Conservation (phyloP, 106 monocot genomes). For the Platanthera guangdongensis region DNA sequence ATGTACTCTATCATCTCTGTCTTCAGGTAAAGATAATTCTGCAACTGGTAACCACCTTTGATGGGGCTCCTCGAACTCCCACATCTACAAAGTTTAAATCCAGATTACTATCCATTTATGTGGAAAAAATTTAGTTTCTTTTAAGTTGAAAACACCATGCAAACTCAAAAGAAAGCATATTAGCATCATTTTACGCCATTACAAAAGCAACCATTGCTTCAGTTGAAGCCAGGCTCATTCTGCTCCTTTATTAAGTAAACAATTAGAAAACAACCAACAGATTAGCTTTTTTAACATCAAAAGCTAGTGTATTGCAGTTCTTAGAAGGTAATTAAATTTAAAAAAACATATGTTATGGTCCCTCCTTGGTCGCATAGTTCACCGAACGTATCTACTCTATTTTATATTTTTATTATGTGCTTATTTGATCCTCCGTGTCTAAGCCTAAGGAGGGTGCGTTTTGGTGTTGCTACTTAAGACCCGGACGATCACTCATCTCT, state of each 20-base stretch:
- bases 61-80: conserved; percentile 92
- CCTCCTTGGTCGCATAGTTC: no score
- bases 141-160: neutral
- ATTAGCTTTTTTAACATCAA: neutral
- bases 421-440: no score
- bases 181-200: neutral
- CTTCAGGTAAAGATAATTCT: conserved; percentile 72
- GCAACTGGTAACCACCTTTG: conserved; percentile 83
- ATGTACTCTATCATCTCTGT: conserved; percentile 63
- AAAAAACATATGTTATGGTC: no score
- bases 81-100: conserved; percentile 41
- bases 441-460: no score
- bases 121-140: neutral
- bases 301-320: neutral
- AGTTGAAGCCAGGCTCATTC: neutral
- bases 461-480: no score
- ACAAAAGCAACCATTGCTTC: neutral
- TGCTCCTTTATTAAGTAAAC: neutral
- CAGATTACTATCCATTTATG: neutral
- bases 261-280: neutral
- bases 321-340: neutral
- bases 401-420: no score
- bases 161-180: neutral
- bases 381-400: no score
- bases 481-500: no score